Evolutionary conservation across 1,139 yeast species (phyloP), one percentile per base, ranked within the genome.

Genomic region (Candida dubliniensis): DNA sequence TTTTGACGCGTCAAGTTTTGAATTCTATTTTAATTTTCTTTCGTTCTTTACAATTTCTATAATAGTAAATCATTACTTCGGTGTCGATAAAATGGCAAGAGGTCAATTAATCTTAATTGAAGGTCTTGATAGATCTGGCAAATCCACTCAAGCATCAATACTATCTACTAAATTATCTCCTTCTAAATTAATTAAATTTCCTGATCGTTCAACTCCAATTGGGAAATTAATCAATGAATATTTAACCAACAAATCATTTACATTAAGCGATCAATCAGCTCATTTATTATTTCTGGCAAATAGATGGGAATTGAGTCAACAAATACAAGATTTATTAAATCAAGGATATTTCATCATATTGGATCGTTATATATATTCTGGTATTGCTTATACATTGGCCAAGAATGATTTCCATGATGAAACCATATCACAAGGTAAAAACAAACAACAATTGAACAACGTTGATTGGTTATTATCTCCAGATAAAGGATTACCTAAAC

Each of bases 51-150:
- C 23, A 18, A 18, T 5, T 18, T 5, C 3, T 18, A 18, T 18
- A 18, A 18, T 18, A 4, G 23, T 18, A 18, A 3, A 13, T 24
- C 11, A 30, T 27, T 25, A 13, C 12, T 29, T 18, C 29, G 29
- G 9, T 7, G 23, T n/a, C 4, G 8, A 11, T 8, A 12, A 1
- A 8, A 56, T 53, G 58, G 50, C 57, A 58, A 58, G 96, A 52
- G 97, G 97, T 2, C 75, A 76, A 40, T 69, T 95, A 41, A 84
- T 95, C 24, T 77, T 89, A 6, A 75, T 95, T 4, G 99, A 95
- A 64, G 99, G 99, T 0, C 77, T 93, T 1, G 99, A 95, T 60
- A 70, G 99, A 42, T 85, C 98, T 0, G 99, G 99, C 0, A 95
- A 95, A 61, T 81, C 96, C 1, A 90, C 98, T 0, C 99, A 95